Percentiles rank a stretch among this genome's conserved stretches.
Conservation (phyloP, 2,329 filamentous ascomycete species). For the Hymenotorrendiella dingleyae region DNA sequence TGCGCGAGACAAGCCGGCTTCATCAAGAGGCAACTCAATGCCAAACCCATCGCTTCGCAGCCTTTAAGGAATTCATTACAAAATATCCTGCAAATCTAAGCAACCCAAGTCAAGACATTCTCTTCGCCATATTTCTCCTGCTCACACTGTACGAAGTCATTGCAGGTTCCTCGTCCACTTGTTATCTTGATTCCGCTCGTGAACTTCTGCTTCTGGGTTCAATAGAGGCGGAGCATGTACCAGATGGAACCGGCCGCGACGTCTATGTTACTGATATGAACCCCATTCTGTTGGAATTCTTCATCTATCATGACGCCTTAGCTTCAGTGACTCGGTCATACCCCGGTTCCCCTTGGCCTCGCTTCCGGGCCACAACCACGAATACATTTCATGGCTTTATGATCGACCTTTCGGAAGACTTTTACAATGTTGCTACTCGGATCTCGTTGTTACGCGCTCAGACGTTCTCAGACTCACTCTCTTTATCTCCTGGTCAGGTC, state of each 20-base stretch:
- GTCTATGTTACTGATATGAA: constrained; percentile 13
- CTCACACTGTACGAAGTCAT: constrained; percentile 21
- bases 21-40: constrained; percentile 8
- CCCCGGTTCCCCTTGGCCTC: not conserved
- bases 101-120: not conserved
- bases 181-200: constrained; percentile 15
- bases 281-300: constrained; percentile 21
- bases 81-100: not conserved
- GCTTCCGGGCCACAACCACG: constrained; percentile 1
- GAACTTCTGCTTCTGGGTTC: constrained; percentile 8
- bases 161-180: constrained; percentile 14
- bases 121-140: constrained; percentile 11
- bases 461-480: not conserved
- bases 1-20: constrained; percentile 10
- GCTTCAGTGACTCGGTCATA: constrained; percentile 16
- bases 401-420: constrained; percentile 15
- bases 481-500: constrained; percentile 3
- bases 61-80: not conserved
- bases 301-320: constrained; percentile 19
- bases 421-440: constrained; percentile 15
- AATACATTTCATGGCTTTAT: constrained; percentile 4
- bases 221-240: not conserved
- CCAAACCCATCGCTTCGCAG: constrained; percentile 10
- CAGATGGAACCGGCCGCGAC: not conserved
- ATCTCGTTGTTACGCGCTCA: constrained; percentile 15